A percentile compares a stretch with the other conserved stretches of the same genome.
phyloP scores from a whole-genome alignment of 352 stramenopile species.

The Phytopythium aichiense region DNA sequence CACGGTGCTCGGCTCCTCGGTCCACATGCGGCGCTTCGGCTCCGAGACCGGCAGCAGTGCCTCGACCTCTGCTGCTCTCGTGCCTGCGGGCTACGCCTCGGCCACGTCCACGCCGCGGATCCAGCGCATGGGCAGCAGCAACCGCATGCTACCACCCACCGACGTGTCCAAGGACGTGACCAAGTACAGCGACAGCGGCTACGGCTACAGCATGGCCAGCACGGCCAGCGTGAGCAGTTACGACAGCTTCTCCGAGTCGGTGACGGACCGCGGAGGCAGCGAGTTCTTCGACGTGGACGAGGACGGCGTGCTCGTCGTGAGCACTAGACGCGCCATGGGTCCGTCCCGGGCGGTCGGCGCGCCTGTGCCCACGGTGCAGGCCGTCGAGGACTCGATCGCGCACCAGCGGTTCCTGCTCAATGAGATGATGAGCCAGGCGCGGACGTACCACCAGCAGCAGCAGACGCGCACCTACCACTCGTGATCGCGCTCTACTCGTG shows the following conservation, averaged over 20 bases:
- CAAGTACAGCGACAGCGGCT: not conserved
- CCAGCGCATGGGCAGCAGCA: slow-evolving; percentile 2
- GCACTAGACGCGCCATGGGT: slow-evolving; percentile 22
- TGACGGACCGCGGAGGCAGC: slow-evolving; percentile 19
- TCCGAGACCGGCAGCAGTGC: slow-evolving; percentile 1
- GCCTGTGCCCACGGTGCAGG: slow-evolving; percentile 21
- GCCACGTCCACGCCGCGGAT: not conserved
- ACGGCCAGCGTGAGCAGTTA: slow-evolving; percentile 47
- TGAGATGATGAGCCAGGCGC: slow-evolving; percentile 62
- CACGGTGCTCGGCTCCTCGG: not conserved
- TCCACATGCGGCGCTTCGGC: not conserved
- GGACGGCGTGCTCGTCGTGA: slow-evolving; percentile 32
- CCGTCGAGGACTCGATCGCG: slow-evolving; percentile 59
- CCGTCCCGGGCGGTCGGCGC: slow-evolving; percentile 6
- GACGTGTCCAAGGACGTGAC: not conserved
- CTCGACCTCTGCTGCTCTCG: not conserved
- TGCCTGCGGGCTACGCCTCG: slow-evolving; percentile 1
- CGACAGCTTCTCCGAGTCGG: slow-evolving; percentile 24
- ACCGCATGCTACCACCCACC: not conserved
- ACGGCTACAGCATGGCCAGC: slow-evolving; percentile 27
- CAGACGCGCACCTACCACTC: slow-evolving; percentile 10
- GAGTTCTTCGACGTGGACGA: slow-evolving; percentile 31
- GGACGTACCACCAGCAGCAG: slow-evolving; percentile 30
- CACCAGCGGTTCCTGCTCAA: slow-evolving; percentile 58
- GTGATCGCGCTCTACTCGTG: slow-evolving; percentile 1